Evolutionary conservation across 306 rosid species (phyloP).

Genomic region (Vigna radiata): DNA sequence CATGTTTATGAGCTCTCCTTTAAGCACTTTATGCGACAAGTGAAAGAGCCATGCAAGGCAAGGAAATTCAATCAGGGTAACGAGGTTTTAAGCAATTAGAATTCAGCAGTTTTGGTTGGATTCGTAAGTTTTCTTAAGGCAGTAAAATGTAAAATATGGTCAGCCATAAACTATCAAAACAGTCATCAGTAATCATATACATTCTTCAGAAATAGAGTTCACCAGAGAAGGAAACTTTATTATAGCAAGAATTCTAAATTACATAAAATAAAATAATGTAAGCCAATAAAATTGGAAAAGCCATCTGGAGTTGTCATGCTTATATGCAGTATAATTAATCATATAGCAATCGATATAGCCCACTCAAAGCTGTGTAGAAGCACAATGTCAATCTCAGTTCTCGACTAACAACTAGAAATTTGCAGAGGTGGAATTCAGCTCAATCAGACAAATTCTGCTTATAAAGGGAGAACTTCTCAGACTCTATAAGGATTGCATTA

Average conservation of each 20-base stretch:
- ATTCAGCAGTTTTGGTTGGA: not conserved
- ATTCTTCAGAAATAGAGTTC: not conserved
- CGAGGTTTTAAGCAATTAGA: not conserved
- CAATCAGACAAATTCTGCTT: not conserved
- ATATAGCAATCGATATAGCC: conserved; percentile 3
- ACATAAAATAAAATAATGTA: not conserved
- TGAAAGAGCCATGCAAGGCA: conserved; percentile 22
- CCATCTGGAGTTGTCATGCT: conserved; percentile 11
- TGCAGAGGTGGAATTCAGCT: not conserved
- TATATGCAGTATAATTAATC: conserved; percentile 1
- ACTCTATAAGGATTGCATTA: not conserved
- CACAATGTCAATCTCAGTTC: not conserved
- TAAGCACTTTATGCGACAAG: not conserved
- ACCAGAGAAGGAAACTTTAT: conserved; percentile 3
- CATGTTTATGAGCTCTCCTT: not conserved
- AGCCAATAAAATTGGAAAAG: not conserved
- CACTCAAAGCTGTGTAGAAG: conserved; percentile 13
- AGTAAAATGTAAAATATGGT: not conserved
- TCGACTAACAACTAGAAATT: not conserved
- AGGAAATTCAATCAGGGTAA: conserved; percentile 23
- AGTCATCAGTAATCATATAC: not conserved
- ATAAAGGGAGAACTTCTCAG: not conserved
- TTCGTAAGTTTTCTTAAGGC: conserved; percentile 10
- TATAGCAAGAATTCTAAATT: conserved; percentile 5
- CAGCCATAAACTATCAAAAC: conserved; percentile 12